Conservation (phyloP, 352 stramenopile genomes). For the Pythium scleroteichum region DNA sequence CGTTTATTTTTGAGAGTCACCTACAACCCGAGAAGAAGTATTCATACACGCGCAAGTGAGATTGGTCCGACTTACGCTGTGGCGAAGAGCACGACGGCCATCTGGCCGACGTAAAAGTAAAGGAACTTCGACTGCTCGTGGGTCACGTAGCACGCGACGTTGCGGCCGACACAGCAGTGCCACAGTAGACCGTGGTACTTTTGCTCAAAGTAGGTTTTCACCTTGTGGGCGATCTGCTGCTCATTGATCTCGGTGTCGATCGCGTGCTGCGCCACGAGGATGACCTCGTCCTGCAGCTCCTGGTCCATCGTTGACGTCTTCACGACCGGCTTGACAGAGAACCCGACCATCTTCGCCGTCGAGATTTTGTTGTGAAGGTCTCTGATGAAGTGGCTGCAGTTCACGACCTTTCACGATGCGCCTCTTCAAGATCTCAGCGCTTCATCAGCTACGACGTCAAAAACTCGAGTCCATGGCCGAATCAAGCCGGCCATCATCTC, state of each 20-base stretch:
- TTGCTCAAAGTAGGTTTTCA: constrained; percentile 93
- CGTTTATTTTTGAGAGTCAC: not conserved
- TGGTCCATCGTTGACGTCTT: constrained; percentile 89
- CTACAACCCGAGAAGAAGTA: no score
- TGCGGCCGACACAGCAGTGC: constrained; percentile 95
- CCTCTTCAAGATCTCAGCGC: not conserved
- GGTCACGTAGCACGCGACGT: constrained; percentile 94
- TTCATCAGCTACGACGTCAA: not conserved
- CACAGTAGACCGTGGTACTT: constrained; percentile 91
- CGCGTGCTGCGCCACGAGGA: constrained; percentile 71
- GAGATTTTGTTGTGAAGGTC: not conserved
- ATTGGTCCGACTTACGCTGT: constrained; percentile 40
- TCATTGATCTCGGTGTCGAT: constrained; percentile 83
- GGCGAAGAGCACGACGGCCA: constrained; percentile 92
- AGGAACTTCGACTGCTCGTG: constrained; percentile 95
- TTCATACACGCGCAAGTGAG: not conserved
- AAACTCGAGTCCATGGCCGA: constrained; percentile 1
- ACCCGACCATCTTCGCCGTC: constrained; percentile 39
- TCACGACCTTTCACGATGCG: no score
- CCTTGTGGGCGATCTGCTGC: constrained; percentile 89
- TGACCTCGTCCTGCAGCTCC: constrained; percentile 84
- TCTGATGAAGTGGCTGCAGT: no score
- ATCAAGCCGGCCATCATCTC: not conserved
- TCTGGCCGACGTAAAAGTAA: constrained; percentile 96
- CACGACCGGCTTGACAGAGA: constrained; percentile 78